Base-by-base conservation (phyloP, 257 asterid genomes). In the Penstemon barbatus region DNA sequence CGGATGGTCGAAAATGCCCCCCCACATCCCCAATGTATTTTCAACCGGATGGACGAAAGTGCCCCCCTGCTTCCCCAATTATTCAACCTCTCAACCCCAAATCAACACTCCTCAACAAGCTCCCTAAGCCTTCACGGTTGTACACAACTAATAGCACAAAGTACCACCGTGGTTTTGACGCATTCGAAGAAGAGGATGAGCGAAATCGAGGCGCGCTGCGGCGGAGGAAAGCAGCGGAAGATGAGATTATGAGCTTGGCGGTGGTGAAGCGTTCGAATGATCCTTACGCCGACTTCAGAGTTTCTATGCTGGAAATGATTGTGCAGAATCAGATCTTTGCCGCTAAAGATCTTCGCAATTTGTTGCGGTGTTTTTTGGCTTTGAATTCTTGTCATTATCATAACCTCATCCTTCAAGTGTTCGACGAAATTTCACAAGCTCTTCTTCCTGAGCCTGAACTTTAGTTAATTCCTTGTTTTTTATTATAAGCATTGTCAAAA, bases 301-400 rank as follows among this genome's bases (percentile, higher is more conserved):
- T 57, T 0, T 85, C 91, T 0, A 80, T 85, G 88, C 71, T 83
- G 85, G 91, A 85, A 55, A 83, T 85, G 91, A 85, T 85, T 8
- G 79, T 81, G 65, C 83, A 83, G 63, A 85, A 81, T 36, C 74
- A 79, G 68, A 77, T 83, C 11, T 80, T 78, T 42, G 82, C 73
- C 6, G 81, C 67, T 0, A 70, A 76, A 8, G 88, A 78, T 60
- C 74, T 85, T 75, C 76, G 81, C 60, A 77, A 85, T 37, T 60
- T 85, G 76, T 50, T 85, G 85, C 59, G 66, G 6, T 74, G 85
- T 52, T 85, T 83, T 75, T 61, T 85, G 66, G 75, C 77, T 5
- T 70, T 85, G 12, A 85, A 85, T 39, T 67, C 91, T 1, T 37
- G 72, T 58, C 79, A 75, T 81, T 86, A 82, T 75, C 88, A 83